phyloP scores from a whole-genome alignment of 1,284 basidiomycete genomes.

The Erythrobasidium hasegawianum region DNA sequence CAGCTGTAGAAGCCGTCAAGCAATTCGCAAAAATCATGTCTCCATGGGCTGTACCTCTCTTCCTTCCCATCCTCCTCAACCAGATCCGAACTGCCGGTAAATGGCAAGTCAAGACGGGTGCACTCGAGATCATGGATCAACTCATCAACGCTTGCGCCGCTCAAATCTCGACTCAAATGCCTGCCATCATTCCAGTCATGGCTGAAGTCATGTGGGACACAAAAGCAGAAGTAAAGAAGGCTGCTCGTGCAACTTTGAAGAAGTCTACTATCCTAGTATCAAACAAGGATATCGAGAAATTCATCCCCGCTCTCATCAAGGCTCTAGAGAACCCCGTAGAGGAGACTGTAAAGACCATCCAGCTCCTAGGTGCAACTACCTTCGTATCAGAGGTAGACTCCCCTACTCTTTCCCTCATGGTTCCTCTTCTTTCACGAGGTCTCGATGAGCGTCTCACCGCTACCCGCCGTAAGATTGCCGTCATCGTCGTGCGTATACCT shows the following conservation, averaged over 20 bases:
- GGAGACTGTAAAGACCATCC: slow-evolving; percentile 95
- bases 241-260: slow-evolving; percentile 87
- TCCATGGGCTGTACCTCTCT: slow-evolving; percentile 78
- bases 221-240: slow-evolving; percentile 99
- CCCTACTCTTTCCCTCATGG: slow-evolving; percentile 97
- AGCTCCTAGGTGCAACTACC: slow-evolving; percentile 95
- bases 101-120: slow-evolving; percentile 98
- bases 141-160: slow-evolving; percentile 77
- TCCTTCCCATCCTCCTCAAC: slow-evolving; percentile 86
- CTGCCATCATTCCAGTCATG: slow-evolving; percentile 93
- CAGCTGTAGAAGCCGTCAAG: slow-evolving; percentile 79
- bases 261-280: slow-evolving; percentile 90
- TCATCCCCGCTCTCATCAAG: slow-evolving; percentile 96
- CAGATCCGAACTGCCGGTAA: slow-evolving; percentile 96
- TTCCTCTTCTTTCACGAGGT: slow-evolving; percentile 94
- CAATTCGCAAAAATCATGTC: slow-evolving; percentile 77
- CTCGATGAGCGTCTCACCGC: slow-evolving; percentile 89
- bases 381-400: slow-evolving; percentile 99
- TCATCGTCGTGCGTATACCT: slow-evolving; percentile 60
- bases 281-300: slow-evolving; percentile 97
- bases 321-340: slow-evolving; percentile 98
- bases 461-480: slow-evolving; percentile 93
- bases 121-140: slow-evolving; percentile 79
- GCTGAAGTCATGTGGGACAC: slow-evolving; percentile 98
- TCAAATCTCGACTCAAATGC: slow-evolving; percentile 87